Conservation (phyloP, 345 rosid genomes). For the Arabidopsis thaliana region DNA sequence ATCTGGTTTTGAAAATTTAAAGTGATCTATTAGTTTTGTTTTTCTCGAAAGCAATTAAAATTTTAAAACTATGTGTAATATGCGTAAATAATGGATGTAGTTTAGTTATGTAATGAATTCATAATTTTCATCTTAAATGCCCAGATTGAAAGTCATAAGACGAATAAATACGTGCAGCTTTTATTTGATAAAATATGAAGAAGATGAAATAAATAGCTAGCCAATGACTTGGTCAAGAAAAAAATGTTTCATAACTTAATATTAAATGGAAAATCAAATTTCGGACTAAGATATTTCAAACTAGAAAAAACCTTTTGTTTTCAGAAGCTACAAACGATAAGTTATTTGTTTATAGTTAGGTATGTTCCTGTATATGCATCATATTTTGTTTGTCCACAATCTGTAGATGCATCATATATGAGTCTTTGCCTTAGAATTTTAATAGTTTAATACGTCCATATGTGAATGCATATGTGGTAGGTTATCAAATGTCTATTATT, state of each 20-base stretch:
- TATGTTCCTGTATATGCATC: slow-evolving; percentile 9
- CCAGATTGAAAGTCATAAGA: neutral
- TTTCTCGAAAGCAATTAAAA: neutral
- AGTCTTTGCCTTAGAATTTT: neutral
- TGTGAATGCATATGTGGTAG: slow-evolving; percentile 7
- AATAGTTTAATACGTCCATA: neutral
- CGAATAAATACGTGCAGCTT: slow-evolving; percentile 4
- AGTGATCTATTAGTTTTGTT: neutral
- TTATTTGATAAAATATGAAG: neutral
- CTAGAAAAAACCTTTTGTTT: neutral
- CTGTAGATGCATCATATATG: neutral
- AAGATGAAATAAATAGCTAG: neutral
- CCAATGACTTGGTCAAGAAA: slow-evolving; percentile 2
- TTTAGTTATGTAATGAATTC: neutral
- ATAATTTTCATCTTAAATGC: neutral
- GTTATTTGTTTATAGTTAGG: slow-evolving; percentile 10
- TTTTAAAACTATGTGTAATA: neutral
- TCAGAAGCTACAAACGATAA: neutral
- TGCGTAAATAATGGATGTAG: slow-evolving; percentile 3
- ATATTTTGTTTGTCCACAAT: neutral
- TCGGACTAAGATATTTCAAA: slow-evolving; percentile 7
- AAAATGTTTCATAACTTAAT: slow-evolving; percentile 8
- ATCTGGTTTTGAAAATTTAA: no score
- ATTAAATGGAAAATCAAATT: neutral
- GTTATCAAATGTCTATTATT: neutral